Conservation (phyloP, 495 filamentous ascomycete genomes). For the Monascus purpureus region DNA sequence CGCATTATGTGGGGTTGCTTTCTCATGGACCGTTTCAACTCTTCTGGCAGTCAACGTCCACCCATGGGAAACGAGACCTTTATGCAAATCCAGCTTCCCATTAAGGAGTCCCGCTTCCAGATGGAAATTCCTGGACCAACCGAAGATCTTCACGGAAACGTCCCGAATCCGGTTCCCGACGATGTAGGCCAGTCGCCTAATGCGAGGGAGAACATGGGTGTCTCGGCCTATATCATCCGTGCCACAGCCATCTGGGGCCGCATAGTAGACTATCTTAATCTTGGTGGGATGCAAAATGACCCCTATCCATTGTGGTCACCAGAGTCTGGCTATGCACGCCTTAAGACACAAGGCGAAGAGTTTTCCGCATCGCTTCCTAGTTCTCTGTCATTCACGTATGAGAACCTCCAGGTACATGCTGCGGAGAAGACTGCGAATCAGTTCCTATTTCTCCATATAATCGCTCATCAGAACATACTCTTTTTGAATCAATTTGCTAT, state of each 20-base stretch:
- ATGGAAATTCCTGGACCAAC: conserved; percentile 84
- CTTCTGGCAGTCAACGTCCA: conserved; percentile 86
- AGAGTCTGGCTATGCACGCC: conserved; percentile 56
- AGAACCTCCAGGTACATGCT: conserved; percentile 76
- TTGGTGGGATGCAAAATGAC: conserved; percentile 78
- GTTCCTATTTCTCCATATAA: conserved; percentile 87
- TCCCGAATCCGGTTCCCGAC: conserved; percentile 48
- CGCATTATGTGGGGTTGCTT: conserved; percentile 98
- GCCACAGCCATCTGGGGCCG: conserved; percentile 79
- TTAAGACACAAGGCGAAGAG: conserved; percentile 57
- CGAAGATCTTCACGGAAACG: conserved; percentile 64
- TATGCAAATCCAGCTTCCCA: conserved; percentile 78
- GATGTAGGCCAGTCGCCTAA: conserved; percentile 51
- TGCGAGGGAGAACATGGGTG: conserved; percentile 79
- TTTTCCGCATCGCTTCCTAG: conserved; percentile 59
- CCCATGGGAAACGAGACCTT: conserved; percentile 83
- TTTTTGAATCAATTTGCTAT: conserved; percentile 85
- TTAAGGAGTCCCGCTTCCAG: conserved; percentile 79
- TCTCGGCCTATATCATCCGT: conserved; percentile 82
- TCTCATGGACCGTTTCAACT: conserved; percentile 94
- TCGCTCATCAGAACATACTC: conserved; percentile 74
- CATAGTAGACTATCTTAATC: conserved; percentile 79
- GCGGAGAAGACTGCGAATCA: conserved; percentile 78
- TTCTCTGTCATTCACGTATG: conserved; percentile 53
- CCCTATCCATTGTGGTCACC: conserved; percentile 65